Percentiles rank a stretch among this genome's conserved stretches.
These are phyloP conservation scores for Spizellomyces punctatus DNA, from an alignment of 192 early-diverging fungal species.

Conservation along the genomic window DNA sequence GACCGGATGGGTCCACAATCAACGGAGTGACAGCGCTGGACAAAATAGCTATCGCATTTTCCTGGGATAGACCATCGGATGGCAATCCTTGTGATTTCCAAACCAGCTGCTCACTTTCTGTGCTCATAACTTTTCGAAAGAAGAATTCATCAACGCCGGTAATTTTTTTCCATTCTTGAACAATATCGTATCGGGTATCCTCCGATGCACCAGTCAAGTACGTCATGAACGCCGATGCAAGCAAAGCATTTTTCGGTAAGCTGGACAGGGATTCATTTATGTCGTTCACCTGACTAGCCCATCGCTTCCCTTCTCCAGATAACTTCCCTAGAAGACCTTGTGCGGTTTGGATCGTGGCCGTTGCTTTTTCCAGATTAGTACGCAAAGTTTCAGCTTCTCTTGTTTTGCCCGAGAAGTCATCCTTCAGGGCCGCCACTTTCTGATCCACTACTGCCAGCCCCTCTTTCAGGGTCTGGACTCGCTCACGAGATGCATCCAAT, in stretches of 20 bases:
- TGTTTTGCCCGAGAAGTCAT: conserved; percentile 56
- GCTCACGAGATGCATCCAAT: conserved; percentile 46
- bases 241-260: conserved; percentile 46
- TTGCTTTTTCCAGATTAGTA: conserved; percentile 47
- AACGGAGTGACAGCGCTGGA: conserved; percentile 40
- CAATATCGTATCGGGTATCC: conserved; percentile 39
- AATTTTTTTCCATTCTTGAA: conserved; percentile 43
- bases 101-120: conserved; percentile 60
- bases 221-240: conserved; percentile 52
- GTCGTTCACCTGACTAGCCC: conserved; percentile 50
- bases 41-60: conserved; percentile 58
- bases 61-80: conserved; percentile 53
- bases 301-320: conserved; percentile 57
- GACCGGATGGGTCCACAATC: conserved; percentile 56
- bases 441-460: conserved; percentile 56
- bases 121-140: conserved; percentile 49
- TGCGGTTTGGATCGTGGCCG: conserved; percentile 46
- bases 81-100: conserved; percentile 61
- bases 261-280: conserved; percentile 37
- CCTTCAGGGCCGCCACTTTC: conserved; percentile 49
- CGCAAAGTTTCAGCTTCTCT: conserved; percentile 59
- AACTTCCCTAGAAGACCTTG: conserved; percentile 60
- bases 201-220: conserved; percentile 54
- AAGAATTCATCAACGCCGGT: conserved; percentile 37
- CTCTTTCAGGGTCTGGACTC: conserved; percentile 48